Base-by-base conservation (phyloP, 768 basidiomycete genomes). In the Podaxis sp. region DNA sequence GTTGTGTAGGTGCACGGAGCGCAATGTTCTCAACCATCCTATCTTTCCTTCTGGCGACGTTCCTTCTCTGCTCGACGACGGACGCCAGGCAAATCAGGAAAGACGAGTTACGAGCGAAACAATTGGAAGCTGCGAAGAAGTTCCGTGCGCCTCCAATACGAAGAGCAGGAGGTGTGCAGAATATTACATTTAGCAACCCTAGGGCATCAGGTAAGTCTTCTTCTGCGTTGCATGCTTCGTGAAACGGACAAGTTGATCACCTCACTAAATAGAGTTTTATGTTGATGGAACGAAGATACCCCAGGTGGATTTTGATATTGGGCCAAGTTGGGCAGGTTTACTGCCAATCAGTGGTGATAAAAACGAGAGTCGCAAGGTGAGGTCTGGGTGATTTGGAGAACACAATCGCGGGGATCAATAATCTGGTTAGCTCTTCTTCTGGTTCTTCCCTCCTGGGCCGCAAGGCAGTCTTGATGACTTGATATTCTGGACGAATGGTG, bases 401-500 rank as follows among this genome's bases (percentile, higher is more conserved):
- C 40, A 23, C 48, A 40, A 44, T 38, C 38, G 18, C 3, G 18
- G n/a, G 18, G n/a, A 3, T 27, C 23, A 61, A 11, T 53, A 5
- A 52, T n/a, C 14, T 47, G 13, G 44, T 57, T 57, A 91, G 88
- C 79, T 90, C 14, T 91, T 87, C 76, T 91, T 91, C 74, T 91
- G 90, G 89, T 87, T 90, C 73, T 91, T 90, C 76, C 90, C 90
- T 57, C 87, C 89, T 1, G 89, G 88, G 3, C 87, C 87, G 0
- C 74, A 84, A 65, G 90, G 89, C 18, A 88, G 84, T 64, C 68
- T 81, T 3, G 87, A 91, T 65, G 88, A 91, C 67, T 66, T 91
- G 47, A 86, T 91, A 35, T 88, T 90, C 71, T 91, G 89, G 89
- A 88, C 85, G 4, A 90, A 90, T 64, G 89, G 89, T n/a, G 89